These are phyloP conservation scores for Bolboschoenus planiculmis DNA, from an alignment of 176 grass and related monocot species.

Conservation along the genomic window DNA sequence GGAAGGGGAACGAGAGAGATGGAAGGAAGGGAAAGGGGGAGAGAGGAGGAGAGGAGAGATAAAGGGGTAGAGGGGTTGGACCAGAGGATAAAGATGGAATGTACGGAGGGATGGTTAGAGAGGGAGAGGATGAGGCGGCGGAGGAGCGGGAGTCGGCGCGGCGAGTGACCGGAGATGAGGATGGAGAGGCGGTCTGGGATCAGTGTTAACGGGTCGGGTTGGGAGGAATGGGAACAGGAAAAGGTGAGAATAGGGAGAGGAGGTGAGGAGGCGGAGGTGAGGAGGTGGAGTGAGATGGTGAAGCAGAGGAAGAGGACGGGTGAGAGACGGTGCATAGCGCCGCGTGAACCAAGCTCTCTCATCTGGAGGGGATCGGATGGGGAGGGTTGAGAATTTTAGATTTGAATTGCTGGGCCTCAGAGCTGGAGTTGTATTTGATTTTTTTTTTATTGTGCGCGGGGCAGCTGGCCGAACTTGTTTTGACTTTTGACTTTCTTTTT, in stretches of 20 bases:
- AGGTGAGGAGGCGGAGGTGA: not conserved
- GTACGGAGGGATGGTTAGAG: slow-evolving; percentile 45
- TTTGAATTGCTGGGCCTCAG: too few species aligned
- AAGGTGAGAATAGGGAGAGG: not conserved
- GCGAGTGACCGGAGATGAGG: slow-evolving; percentile 66
- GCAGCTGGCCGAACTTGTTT: too few species aligned
- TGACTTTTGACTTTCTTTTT: too few species aligned
- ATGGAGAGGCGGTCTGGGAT: slow-evolving; percentile 63
- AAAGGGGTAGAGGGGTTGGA: slow-evolving; percentile 52
- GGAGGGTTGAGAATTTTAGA: not conserved
- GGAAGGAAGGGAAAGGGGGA: slow-evolving; percentile 23
- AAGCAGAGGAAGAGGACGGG: slow-evolving; percentile 14
- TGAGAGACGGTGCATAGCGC: not conserved
- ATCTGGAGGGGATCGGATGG: not conserved
- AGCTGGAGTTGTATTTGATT: too few species aligned
- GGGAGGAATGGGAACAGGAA: slow-evolving; percentile 26
- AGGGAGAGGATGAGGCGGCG: slow-evolving; percentile 41
- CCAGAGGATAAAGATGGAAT: slow-evolving; percentile 58
- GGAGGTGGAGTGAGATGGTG: not conserved
- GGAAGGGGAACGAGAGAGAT: slow-evolving; percentile 40
- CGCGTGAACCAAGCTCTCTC: not conserved
- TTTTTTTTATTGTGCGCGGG: too few species aligned
- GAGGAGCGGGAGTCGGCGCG: slow-evolving; percentile 63
- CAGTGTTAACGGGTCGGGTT: slow-evolving; percentile 17
- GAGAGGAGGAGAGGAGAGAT: slow-evolving; percentile 12